Evolutionary conservation across 495 filamentous ascomycete genomes (phyloP).

Genomic region (Neurospora tetraspora): DNA sequence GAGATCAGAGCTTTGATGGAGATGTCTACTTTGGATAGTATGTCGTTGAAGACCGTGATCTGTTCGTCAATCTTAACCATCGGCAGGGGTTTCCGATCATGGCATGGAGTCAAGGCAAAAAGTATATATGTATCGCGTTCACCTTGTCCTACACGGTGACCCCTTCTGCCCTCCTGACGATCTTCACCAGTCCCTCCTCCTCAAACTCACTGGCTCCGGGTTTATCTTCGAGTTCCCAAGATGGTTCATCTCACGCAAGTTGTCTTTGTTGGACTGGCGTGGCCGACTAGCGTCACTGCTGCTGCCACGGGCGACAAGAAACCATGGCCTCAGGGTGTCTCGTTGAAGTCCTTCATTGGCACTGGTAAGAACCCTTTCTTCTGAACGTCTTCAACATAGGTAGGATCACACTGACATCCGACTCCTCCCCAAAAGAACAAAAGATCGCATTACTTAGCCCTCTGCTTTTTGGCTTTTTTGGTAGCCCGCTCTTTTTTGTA

Average conservation of each 20-base stretch:
- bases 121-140: not conserved
- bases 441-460: no score
- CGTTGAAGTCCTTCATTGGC: conserved; percentile 42
- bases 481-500: no score
- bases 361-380: conserved; percentile 9
- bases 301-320: not conserved
- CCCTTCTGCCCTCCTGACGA: not conserved
- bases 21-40: not conserved
- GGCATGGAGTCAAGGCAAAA: not conserved
- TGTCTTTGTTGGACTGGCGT: not conserved
- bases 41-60: not conserved
- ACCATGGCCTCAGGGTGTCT: conserved; percentile 6
- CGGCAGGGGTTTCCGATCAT: not conserved
- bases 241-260: not conserved
- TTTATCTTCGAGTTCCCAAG: not conserved
- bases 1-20: not conserved
- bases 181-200: not conserved
- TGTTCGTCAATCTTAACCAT: not conserved
- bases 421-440: conserved; percentile 18
- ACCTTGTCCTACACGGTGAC: not conserved
- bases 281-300: not conserved
- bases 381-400: not conserved
- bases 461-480: no score
- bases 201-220: not conserved
- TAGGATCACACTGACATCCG: not conserved